phyloP scores from a whole-genome alignment of 768 basidiomycete genomes.

The Mycena amicta region DNA sequence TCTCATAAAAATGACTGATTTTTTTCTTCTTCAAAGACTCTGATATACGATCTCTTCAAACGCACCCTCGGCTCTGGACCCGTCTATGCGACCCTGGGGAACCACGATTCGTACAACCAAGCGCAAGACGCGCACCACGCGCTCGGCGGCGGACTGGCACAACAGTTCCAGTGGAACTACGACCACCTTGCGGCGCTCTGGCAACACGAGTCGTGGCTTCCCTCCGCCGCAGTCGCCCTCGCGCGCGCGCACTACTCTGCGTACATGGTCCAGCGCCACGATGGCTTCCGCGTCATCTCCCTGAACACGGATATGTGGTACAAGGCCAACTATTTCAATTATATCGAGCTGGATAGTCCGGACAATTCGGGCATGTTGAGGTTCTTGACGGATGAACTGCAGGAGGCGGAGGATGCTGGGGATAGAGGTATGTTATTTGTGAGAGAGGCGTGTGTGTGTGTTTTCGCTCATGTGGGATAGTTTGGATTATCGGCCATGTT shows the following conservation, averaged over 20 bases:
- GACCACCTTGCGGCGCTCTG: constrained; percentile 73
- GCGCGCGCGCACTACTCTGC: constrained; percentile 73
- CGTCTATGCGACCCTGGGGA: constrained; percentile 76
- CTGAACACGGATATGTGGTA: constrained; percentile 78
- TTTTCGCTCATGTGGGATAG: constrained; percentile 26
- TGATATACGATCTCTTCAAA: constrained; percentile 70
- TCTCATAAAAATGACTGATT: not conserved
- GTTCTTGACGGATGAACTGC: constrained; percentile 77
- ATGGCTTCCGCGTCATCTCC: constrained; percentile 72
- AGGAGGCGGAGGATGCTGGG: constrained; percentile 75
- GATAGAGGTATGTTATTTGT: constrained; percentile 68
- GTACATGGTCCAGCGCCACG: constrained; percentile 67
- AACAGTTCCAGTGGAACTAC: constrained; percentile 79
- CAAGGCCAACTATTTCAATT: constrained; percentile 75
- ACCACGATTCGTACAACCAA: constrained; percentile 75
- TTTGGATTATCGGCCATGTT: constrained; percentile 47
- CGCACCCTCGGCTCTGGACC: constrained; percentile 63
- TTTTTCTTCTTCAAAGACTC: constrained; percentile 40
- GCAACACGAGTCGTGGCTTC: constrained; percentile 72
- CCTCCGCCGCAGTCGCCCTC: constrained; percentile 51
- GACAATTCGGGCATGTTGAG: constrained; percentile 78
- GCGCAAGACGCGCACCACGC: constrained; percentile 64
- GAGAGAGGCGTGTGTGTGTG: not conserved
- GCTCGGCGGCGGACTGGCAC: constrained; percentile 53
- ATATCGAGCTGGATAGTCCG: constrained; percentile 69